Evolutionary conservation across 257 asterid species (phyloP), one percentile per base, ranked within the genome.

Genomic region (Nyctanthes arbortristis): DNA sequence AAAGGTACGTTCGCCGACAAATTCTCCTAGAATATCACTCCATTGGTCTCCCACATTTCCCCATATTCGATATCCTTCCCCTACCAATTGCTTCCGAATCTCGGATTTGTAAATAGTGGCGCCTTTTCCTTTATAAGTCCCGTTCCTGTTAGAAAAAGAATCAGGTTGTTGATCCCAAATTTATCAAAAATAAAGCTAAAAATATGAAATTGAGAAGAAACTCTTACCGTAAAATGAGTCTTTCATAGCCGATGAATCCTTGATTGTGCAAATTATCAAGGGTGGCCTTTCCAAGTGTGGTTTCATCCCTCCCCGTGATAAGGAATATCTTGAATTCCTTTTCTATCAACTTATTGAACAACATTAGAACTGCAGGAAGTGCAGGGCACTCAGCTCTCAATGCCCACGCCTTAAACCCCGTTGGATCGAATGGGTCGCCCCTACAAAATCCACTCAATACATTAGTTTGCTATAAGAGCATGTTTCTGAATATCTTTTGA

Each of bases 31-130:
- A 57, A 86, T 82, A 75, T 86, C 92, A 75, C 83, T 81, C 92
- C 92, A 86, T 32, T 86, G 89, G 68, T 86, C 92, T 59, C 92
- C 89, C 14, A 80, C 79, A 14, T 86, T 86, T 35, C 92, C 92
- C 89, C 87, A 79, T 70, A 86, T 77, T 67, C 79, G 77, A 77
- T 81, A 84, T 11, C 92, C 87, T 55, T 81, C 82, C 63, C 32
- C 80, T 3, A 60, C 82, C 73, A 86, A 18, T 37, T 77, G 82
- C 79, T 65, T 84, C 30, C 92, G 70, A 18, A 83, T 68, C 22
- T 70, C 77, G 3, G 89, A 83, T 37, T 86, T 86, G 74, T 83
- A 86, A 9, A 35, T 43, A 28, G 68, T 33, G 1, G 89, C 86
- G 31, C 87, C 79, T 54, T 72, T 71, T 10, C 90, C 91, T 49